phyloP scores from a whole-genome alignment of 306 rosid species.

The Cicer arietinum region DNA sequence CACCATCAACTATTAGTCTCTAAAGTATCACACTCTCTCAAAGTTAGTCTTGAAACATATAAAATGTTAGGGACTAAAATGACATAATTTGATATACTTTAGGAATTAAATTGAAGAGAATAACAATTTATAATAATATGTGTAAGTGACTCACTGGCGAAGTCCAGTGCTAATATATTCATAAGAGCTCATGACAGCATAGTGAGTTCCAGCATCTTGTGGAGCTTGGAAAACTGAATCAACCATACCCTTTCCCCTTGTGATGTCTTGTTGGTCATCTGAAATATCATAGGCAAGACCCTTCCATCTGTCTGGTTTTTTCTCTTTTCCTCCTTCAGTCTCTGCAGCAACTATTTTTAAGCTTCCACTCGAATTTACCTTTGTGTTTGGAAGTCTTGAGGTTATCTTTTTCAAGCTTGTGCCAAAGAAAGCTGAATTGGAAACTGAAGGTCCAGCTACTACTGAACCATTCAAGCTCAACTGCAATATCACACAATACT shows the following conservation, averaged over 20 bases:
- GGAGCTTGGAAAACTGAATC: constrained; percentile 92
- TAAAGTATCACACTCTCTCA: too few species aligned
- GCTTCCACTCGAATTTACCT: constrained; percentile 55
- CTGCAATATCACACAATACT: constrained; percentile 53
- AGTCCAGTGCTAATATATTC: constrained; percentile 87
- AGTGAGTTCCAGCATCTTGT: constrained; percentile 64
- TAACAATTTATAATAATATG: neutral
- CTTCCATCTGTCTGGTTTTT: constrained; percentile 69
- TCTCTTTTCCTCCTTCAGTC: constrained; percentile 59
- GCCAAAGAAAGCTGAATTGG: constrained; percentile 76
- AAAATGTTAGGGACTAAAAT: too few species aligned
- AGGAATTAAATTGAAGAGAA: too few species aligned
- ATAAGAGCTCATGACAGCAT: constrained; percentile 84
- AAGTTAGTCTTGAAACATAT: too few species aligned
- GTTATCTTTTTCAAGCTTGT: constrained; percentile 76
- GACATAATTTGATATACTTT: too few species aligned
- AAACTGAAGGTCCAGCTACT: constrained; percentile 57
- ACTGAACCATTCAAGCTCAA: constrained; percentile 66
- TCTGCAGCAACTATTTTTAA: constrained; percentile 64
- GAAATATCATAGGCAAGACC: constrained; percentile 78
- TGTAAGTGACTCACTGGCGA: constrained; percentile 54
- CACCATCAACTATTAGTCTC: neutral
- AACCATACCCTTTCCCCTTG: constrained; percentile 95
- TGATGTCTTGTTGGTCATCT: constrained; percentile 97
- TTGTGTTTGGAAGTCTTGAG: constrained; percentile 56